Conservation (phyloP, 331 rosid genomes). For the Phaseolus coccineus region DNA sequence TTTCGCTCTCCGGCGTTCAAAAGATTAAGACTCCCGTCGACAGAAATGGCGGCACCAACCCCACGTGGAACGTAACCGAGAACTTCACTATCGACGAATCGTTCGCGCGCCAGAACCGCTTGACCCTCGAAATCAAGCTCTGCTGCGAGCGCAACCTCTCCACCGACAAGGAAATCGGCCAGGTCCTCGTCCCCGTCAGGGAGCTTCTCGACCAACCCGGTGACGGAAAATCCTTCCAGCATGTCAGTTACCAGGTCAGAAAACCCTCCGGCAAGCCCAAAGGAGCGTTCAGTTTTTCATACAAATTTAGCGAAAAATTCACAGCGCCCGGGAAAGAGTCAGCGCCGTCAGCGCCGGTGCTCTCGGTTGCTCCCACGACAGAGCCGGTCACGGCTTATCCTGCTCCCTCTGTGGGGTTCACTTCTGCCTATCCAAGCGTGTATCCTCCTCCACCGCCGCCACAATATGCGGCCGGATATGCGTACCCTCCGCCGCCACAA, state of each 20-base stretch:
- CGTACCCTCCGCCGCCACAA: not conserved
- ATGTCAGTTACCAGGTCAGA: slow-evolving; percentile 60
- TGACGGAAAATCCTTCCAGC: slow-evolving; percentile 48
- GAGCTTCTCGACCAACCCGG: slow-evolving; percentile 58
- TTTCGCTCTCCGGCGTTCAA: slow-evolving; percentile 57
- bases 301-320: slow-evolving; percentile 43
- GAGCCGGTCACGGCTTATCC: slow-evolving; percentile 17
- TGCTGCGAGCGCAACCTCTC: slow-evolving; percentile 55
- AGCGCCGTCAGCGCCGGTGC: not conserved
- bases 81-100: slow-evolving; percentile 53
- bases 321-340: not conserved
- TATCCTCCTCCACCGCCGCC: slow-evolving; percentile 31
- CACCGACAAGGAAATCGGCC: slow-evolving; percentile 62
- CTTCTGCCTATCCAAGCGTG: not conserved
- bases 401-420: not conserved
- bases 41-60: slow-evolving; percentile 52
- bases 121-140: slow-evolving; percentile 54
- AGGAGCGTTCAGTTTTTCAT: slow-evolving; percentile 60
- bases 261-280: slow-evolving; percentile 60
- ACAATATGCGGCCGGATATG: slow-evolving; percentile 10
- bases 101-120: slow-evolving; percentile 47
- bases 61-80: slow-evolving; percentile 63
- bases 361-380: not conserved
- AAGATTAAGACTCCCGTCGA: slow-evolving; percentile 50
- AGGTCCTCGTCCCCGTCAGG: slow-evolving; percentile 55